Base-by-base conservation (phyloP, 192 early-diverging fungal species). In the Coemansia sp. region DNA sequence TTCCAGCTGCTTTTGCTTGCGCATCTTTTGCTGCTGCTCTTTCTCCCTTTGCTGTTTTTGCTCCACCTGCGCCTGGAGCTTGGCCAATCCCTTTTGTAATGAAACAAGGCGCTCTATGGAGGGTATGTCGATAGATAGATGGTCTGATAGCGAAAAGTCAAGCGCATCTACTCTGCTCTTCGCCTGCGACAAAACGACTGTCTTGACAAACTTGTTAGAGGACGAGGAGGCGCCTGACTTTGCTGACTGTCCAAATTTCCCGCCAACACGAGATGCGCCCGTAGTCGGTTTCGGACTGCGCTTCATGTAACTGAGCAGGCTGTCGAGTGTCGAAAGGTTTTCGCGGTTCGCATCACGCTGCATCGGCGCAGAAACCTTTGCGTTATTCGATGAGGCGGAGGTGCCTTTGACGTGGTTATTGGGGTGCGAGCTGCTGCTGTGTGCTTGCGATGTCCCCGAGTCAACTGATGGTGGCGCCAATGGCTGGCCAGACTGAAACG, bases 251-350 rank as follows among this genome's bases (percentile, higher is more conserved):
- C 13, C 46, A 21, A 39, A 7, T 20, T 21, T 33, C 12, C 60
- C 37, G 8, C 55, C 42, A 15, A 57, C 34, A 12, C 43, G 33
- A 15, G 68, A 7, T 21, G 62, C 18, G 10, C 37, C 57, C 56
- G 71, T 26, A 9, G 63, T 52, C 7, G 48, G 35, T 15, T 63
- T 51, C 10, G 70, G 70, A 35, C 75, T 77, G 45, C 25, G 53
- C 59, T 72, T 68, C 33, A 77, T 77, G 51, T 61, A 77, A 66
- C 70, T 68, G 39, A 77, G 59, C 66, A 77, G 59, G 39, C 46
- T 57, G 33, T 77, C 75, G 18, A 77, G 70, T 8, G 67, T 72
- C 2, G 69, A 71, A 55, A 72, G 70, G 34, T 39, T 51, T 4
- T 68, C 70, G 7, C 39, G 61, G 25, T 58, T 40, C 7, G 45